Percentiles rank a stretch among this genome's conserved stretches.
Conservation (phyloP, 139 green algal species). For the Chlamydomonas urium region DNA sequence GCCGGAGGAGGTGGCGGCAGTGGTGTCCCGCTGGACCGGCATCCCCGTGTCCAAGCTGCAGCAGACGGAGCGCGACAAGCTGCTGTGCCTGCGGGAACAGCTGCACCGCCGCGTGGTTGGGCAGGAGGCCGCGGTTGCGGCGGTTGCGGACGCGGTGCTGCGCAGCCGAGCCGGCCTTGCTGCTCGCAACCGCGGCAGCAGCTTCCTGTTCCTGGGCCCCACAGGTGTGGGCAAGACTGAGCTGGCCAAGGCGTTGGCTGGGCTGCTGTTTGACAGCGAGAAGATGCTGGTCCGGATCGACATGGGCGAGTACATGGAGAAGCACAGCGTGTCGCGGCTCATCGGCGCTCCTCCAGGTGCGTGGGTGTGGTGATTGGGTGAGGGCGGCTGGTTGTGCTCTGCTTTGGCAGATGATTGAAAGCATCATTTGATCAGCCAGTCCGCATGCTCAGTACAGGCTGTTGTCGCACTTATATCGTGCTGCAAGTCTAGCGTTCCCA, state of each 20-base stretch:
- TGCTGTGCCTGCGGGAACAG: conserved; percentile 81
- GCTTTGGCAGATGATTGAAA: background rate
- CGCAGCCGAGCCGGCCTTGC: conserved; percentile 40
- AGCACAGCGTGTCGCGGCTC: conserved; percentile 82
- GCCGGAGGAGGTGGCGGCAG: conserved; percentile 67
- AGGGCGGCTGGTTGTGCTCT: too few relatives aligned
- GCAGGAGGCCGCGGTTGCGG: conserved; percentile 84
- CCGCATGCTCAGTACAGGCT: background rate
- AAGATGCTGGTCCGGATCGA: conserved; percentile 85
- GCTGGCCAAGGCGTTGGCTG: conserved; percentile 90
- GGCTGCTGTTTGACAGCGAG: conserved; percentile 86
- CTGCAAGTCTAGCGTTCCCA: too few relatives aligned
- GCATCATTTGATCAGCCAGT: background rate
- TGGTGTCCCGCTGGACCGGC: conserved; percentile 86
- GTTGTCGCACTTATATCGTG: too few relatives aligned
- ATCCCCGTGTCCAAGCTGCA: conserved; percentile 64
- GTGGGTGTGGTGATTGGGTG: conserved; percentile 44
- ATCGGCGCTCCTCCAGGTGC: conserved; percentile 90
- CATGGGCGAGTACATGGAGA: conserved; percentile 98
- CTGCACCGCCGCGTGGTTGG: conserved; percentile 86
- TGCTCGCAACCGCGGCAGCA: conserved; percentile 44
- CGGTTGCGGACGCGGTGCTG: conserved; percentile 90
- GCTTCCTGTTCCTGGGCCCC: conserved; percentile 89
- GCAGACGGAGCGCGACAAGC: conserved; percentile 80
- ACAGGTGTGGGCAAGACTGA: conserved; percentile 96